Percentiles rank a stretch among this genome's conserved stretches.
Evolutionary conservation across 345 rosid genomes (phyloP).

Genomic region (Melaleuca quinquenervia): DNA sequence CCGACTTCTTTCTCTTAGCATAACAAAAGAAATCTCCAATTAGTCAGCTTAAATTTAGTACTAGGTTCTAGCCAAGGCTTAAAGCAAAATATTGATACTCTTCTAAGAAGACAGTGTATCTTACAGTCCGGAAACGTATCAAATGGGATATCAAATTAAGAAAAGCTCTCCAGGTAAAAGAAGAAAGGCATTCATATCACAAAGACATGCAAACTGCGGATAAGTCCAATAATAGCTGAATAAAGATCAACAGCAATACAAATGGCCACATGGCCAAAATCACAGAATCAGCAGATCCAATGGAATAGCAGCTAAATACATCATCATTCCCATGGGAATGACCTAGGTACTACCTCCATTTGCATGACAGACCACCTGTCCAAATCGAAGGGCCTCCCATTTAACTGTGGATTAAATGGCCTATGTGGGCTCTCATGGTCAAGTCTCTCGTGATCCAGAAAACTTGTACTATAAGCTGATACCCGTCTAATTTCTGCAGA

Average conservation of each 20-base stretch:
- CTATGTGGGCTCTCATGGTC: slow-evolving; percentile 87
- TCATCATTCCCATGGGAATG: neutral
- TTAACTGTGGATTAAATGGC: slow-evolving; percentile 50
- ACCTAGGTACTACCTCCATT: slow-evolving; percentile 48
- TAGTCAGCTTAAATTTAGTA: neutral
- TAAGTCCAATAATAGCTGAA: neutral
- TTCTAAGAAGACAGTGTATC: neutral
- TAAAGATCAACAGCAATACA: neutral
- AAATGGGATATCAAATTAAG: neutral
- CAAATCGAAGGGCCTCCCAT: slow-evolving; percentile 61
- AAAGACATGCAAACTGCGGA: neutral
- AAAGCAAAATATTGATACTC: neutral
- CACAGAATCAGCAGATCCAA: neutral
- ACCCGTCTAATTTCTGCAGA: slow-evolving; percentile 68
- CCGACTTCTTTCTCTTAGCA: neutral
- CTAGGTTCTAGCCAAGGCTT: neutral
- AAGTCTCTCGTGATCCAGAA: slow-evolving; percentile 62
- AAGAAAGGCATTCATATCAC: neutral
- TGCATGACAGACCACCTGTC: slow-evolving; percentile 78
- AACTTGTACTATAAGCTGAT: slow-evolving; percentile 31
- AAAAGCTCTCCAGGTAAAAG: neutral
- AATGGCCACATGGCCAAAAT: neutral
- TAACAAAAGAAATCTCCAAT: neutral
- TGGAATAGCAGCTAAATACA: neutral
- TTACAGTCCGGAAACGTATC: neutral